A percentile compares a stretch with the other conserved stretches of the same genome.
These are phyloP conservation scores for Pisolithus sp. DNA, from an alignment of 768 basidiomycete species.

Conservation along the genomic window DNA sequence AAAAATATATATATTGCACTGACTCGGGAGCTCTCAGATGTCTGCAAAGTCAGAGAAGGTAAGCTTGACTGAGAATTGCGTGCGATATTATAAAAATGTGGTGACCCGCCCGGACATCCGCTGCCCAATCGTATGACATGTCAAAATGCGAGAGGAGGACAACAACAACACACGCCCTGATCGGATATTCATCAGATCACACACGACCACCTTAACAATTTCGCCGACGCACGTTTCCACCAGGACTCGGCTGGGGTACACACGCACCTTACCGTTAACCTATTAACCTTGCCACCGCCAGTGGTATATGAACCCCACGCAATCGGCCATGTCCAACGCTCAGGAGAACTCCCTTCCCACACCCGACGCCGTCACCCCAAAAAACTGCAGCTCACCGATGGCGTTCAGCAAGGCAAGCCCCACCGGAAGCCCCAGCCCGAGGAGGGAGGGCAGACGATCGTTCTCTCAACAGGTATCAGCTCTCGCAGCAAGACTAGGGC, in stretches of 20 bases:
- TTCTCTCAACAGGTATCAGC: slow-evolving; percentile 8
- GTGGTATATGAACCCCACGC: background rate
- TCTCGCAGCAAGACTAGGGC: slow-evolving; percentile 5
- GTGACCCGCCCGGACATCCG: too few relatives aligned
- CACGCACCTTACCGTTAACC: background rate
- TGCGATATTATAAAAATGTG: background rate
- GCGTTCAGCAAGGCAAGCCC: background rate
- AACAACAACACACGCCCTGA: too few relatives aligned
- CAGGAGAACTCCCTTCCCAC: background rate
- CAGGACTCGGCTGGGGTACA: background rate
- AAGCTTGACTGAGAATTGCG: background rate
- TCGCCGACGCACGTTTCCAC: background rate
- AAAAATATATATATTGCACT: too few relatives aligned
- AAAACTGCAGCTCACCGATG: background rate
- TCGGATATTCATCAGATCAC: too few relatives aligned
- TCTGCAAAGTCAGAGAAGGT: background rate
- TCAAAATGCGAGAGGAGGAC: too few relatives aligned
- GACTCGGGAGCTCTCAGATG: background rate
- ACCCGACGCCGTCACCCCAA: background rate
- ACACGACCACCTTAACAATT: too few relatives aligned
- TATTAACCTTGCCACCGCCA: background rate
- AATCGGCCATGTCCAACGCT: background rate
- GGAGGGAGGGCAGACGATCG: background rate
- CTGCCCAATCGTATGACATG: too few relatives aligned
- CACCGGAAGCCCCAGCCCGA: background rate